Base-by-base conservation (phyloP, 2,329 filamentous ascomycete species). In the Seiridium unicorne region DNA sequence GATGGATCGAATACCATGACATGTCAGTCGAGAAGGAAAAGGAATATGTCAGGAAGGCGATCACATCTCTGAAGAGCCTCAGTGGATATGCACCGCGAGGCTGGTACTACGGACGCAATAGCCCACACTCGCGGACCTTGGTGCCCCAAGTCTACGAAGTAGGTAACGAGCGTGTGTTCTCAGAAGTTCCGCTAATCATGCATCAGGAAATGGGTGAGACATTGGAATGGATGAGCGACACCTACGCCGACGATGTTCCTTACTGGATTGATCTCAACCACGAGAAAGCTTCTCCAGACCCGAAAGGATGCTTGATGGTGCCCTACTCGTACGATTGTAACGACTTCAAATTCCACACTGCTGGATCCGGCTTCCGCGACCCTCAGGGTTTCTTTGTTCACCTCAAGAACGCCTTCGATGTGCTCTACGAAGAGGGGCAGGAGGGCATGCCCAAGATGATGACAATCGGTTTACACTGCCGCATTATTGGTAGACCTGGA, bases 251-350 rank as follows among this genome's bases (percentile, higher is more conserved):
- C 60, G 82, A 85, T 60, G 71, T 84, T 5, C 82, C 82, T 0
- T 84, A 84, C 68, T 84, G 81, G 82, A 73, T 79, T 4, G 82
- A 84, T 64, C 69, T 84, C 2, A 81, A 81, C 0, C 71, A 75
- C 36, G 83, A 85, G 69, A 71, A 75, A 5, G 69, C 74, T 8
- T 71, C 69, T 11, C 62, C 68, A 0, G 68, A 71, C 13, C 70
- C 77, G 1, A 78, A 83, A 62, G 81, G 82, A n/a, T 75, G 79
- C 60, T 69, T 85, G 2, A 84, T 84, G 78, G 70, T 84, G 13
- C 81, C 81, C 4, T 84, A 84, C 67, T 76, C 72, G 49, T 84
- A 84, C 64, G 82, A 84, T 67, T 82, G 79, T 73, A 84, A 85
- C 64, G 82, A 84, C 65, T 81, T 78, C 70, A 83, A 74, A 61